These are phyloP conservation scores for Cytospora schulzeri DNA, from an alignment of 2,329 filamentous ascomycete species.

Conservation along the genomic window DNA sequence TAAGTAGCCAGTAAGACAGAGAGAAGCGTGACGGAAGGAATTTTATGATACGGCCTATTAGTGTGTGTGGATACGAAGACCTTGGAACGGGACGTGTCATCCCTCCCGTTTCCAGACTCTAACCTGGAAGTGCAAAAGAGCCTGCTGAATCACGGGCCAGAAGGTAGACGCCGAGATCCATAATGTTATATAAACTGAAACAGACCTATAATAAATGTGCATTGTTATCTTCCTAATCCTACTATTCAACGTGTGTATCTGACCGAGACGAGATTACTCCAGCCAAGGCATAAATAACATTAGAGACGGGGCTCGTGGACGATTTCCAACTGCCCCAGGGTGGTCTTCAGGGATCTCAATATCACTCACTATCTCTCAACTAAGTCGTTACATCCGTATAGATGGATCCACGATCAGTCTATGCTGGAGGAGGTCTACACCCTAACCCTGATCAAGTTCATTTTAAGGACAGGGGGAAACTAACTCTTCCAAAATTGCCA, in stretches of 20 bases:
- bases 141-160: slow-evolving; percentile 13
- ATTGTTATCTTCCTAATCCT: not conserved
- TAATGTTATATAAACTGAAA: not conserved
- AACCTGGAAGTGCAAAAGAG: slow-evolving; percentile 5
- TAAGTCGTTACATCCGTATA: too few relatives aligned
- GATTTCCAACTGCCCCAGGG: too few relatives aligned
- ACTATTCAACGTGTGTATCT: too few relatives aligned
- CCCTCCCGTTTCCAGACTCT: slow-evolving; percentile 5
- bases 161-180: not conserved
- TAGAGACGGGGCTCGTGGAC: too few relatives aligned
- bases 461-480: not conserved
- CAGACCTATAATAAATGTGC: too few relatives aligned
- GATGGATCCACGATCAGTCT: too few relatives aligned
- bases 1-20: slow-evolving; percentile 3
- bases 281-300: too few relatives aligned
- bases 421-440: not conserved
- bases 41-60: slow-evolving; percentile 24
- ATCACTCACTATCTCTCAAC: too few relatives aligned
- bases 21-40: slow-evolving; percentile 21
- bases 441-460: not conserved
- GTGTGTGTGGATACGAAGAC: slow-evolving; percentile 24
- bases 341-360: too few relatives aligned
- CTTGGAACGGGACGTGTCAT: slow-evolving; percentile 19
- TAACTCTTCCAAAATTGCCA: not conserved
- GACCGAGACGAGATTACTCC: too few relatives aligned